A percentile compares a stretch with the other conserved stretches of the same genome.
Evolutionary conservation across 1,284 basidiomycete species (phyloP).

Genomic region (Psilocybe mexicana): DNA sequence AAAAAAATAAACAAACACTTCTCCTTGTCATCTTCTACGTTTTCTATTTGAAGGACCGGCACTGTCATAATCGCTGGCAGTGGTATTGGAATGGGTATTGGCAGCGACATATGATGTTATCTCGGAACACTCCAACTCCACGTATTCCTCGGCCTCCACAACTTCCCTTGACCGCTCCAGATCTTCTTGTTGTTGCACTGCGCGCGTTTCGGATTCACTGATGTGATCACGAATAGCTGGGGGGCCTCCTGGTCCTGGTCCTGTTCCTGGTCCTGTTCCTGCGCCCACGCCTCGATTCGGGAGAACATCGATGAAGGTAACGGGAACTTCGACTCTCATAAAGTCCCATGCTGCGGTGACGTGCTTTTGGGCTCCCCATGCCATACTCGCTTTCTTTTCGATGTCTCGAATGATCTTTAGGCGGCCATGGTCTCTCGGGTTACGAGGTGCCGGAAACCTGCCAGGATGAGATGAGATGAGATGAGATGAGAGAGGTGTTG

Average conservation of each 20-base stretch:
- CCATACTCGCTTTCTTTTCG: slow-evolving; percentile 60
- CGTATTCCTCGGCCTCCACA: background rate
- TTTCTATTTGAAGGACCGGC: background rate
- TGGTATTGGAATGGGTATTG: background rate
- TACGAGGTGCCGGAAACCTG: slow-evolving; percentile 48
- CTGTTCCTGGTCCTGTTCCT: background rate
- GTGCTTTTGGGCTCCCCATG: slow-evolving; percentile 47
- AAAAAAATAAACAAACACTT: too few species aligned
- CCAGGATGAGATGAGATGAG: slow-evolving; percentile 9
- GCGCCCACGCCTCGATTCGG: background rate
- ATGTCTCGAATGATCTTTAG: slow-evolving; percentile 59
- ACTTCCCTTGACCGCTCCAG: too few species aligned
- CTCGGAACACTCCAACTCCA: background rate
- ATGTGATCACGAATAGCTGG: too few species aligned
- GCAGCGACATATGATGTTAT: background rate
- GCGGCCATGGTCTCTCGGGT: slow-evolving; percentile 38
- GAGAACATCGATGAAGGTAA: background rate
- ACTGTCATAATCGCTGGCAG: background rate
- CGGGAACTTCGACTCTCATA: slow-evolving; percentile 55
- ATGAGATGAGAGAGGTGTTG: slow-evolving; percentile 6
- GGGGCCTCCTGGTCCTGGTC: too few species aligned
- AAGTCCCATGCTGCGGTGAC: slow-evolving; percentile 71
- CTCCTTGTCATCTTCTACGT: slow-evolving; percentile 9
- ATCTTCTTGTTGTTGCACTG: too few species aligned
- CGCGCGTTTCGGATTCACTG: too few species aligned